Conservation (phyloP, 495 filamentous ascomycete genomes). For the Daldinia grandis region DNA sequence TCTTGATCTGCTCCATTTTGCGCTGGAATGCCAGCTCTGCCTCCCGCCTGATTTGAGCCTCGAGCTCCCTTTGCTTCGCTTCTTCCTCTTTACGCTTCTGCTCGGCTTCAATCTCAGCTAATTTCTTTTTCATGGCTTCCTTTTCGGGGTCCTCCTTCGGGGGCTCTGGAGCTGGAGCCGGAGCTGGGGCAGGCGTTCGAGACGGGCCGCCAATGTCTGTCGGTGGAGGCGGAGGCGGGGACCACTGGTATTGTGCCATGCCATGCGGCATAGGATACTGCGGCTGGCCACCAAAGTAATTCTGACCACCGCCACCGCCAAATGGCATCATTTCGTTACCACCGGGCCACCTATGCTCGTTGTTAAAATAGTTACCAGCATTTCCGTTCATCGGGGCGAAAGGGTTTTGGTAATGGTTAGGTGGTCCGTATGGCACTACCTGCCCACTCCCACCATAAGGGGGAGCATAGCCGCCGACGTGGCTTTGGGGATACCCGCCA, state of each 20-base stretch:
- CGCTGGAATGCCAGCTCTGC: slow-evolving; percentile 49
- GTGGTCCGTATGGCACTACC: slow-evolving; percentile 55
- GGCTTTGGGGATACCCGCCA: slow-evolving; percentile 53
- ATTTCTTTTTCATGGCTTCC: slow-evolving; percentile 52
- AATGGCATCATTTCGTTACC: slow-evolving; percentile 60
- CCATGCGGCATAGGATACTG: slow-evolving; percentile 46
- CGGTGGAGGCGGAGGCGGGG: slow-evolving; percentile 55
- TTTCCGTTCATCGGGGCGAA: slow-evolving; percentile 50
- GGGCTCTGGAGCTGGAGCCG: slow-evolving; percentile 48
- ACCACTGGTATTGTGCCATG: slow-evolving; percentile 53
- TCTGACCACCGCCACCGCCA: slow-evolving; percentile 37
- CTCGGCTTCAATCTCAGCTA: slow-evolving; percentile 50
- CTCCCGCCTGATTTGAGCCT: slow-evolving; percentile 56
- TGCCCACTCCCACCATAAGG: slow-evolving; percentile 43
- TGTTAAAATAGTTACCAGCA: slow-evolving; percentile 49
- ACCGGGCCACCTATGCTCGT: slow-evolving; percentile 42
- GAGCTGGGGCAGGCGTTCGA: slow-evolving; percentile 51
- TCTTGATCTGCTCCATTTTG: slow-evolving; percentile 53
- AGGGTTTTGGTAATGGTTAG: slow-evolving; percentile 49
- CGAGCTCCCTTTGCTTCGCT: slow-evolving; percentile 54
- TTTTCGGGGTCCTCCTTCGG: slow-evolving; percentile 57
- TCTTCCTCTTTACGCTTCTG: slow-evolving; percentile 48
- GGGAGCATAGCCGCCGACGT: slow-evolving; percentile 51
- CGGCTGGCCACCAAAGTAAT: slow-evolving; percentile 41
- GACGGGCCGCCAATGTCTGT: slow-evolving; percentile 51